A percentile compares a stretch with the other conserved stretches of the same genome.
Conservation (phyloP, 2,329 filamentous ascomycete species). For the Colletotrichum sp. region DNA sequence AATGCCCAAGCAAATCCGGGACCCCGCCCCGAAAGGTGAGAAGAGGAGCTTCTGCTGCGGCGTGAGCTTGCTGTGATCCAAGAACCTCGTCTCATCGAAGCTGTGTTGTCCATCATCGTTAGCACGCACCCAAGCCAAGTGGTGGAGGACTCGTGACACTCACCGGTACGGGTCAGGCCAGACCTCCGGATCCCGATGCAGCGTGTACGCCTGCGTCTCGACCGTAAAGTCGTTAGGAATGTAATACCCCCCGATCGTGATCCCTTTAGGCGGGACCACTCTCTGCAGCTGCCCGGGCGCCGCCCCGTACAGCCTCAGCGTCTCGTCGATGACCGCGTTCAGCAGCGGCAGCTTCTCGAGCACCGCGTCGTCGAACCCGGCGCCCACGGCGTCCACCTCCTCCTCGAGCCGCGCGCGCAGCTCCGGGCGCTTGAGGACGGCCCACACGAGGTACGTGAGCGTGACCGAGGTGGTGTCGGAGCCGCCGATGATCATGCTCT, state of each 20-base stretch:
- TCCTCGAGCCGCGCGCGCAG: slow-evolving; percentile 34
- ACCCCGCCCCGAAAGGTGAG: slow-evolving; percentile 58
- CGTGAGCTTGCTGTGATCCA: not conserved
- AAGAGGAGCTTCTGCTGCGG: slow-evolving; percentile 52
- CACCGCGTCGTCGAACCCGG: slow-evolving; percentile 32
- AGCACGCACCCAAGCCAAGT: not conserved
- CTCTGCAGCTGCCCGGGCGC: slow-evolving; percentile 44
- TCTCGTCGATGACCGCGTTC: slow-evolving; percentile 48
- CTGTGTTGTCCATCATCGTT: not conserved
- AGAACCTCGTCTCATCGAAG: slow-evolving; percentile 11
- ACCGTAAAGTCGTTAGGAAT: slow-evolving; percentile 45
- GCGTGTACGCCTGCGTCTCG: slow-evolving; percentile 47
- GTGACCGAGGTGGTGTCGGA: slow-evolving; percentile 57
- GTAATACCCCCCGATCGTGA: slow-evolving; percentile 39
- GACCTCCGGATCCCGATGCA: slow-evolving; percentile 46
- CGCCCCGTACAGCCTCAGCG: slow-evolving; percentile 46
- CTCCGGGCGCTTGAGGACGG: slow-evolving; percentile 33
- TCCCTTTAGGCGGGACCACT: slow-evolving; percentile 42
- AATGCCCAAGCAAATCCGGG: slow-evolving; percentile 54
- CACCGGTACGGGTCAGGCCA: slow-evolving; percentile 43
- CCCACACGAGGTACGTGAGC: slow-evolving; percentile 53
- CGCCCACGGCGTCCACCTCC: slow-evolving; percentile 32
- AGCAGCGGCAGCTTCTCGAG: slow-evolving; percentile 44
- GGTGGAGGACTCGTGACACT: not conserved
- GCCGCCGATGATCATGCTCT: slow-evolving; percentile 53